These are phyloP conservation scores for Cercospora brassicicola DNA, from an alignment of 2,329 filamentous ascomycete genomes.

Conservation along the genomic window DNA sequence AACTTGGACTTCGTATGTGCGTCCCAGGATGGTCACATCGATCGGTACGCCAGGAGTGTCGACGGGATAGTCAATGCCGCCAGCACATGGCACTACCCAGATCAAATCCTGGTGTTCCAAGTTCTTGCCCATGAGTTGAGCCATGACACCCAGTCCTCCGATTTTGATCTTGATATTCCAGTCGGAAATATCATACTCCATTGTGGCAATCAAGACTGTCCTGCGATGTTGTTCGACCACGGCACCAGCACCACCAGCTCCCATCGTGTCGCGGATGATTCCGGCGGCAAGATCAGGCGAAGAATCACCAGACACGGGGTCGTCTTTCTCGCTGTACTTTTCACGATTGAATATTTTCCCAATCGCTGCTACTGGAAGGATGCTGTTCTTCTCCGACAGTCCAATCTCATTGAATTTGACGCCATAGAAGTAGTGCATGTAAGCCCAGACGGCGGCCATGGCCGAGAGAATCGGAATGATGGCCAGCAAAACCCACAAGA, in stretches of 20 bases:
- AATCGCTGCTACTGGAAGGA: slow-evolving; percentile 34
- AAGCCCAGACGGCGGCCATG: slow-evolving; percentile 54
- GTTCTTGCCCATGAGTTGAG: slow-evolving; percentile 66
- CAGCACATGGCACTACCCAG: slow-evolving; percentile 56
- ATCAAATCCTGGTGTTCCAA: slow-evolving; percentile 65
- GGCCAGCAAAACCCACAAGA: slow-evolving; percentile 56
- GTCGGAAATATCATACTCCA: slow-evolving; percentile 72
- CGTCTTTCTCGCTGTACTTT: slow-evolving; percentile 31
- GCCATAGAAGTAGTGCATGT: slow-evolving; percentile 62
- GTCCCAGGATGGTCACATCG: slow-evolving; percentile 61
- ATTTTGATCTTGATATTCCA: slow-evolving; percentile 72
- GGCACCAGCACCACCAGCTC: slow-evolving; percentile 32
- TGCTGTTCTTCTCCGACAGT: slow-evolving; percentile 51
- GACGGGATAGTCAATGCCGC: slow-evolving; percentile 63
- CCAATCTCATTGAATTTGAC: slow-evolving; percentile 64
- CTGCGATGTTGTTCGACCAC: slow-evolving; percentile 39
- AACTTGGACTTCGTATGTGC: slow-evolving; percentile 61
- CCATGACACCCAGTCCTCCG: slow-evolving; percentile 69
- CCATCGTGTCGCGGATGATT: slow-evolving; percentile 29
- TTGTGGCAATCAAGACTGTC: slow-evolving; percentile 67
- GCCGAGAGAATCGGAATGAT: slow-evolving; percentile 56
- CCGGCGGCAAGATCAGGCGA: slow-evolving; percentile 25
- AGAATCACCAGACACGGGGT: slow-evolving; percentile 16
- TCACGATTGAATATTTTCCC: slow-evolving; percentile 29
- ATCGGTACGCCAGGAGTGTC: slow-evolving; percentile 62